Conservation (phyloP, 139 green algal species). For the Spirogloea muscicola region DNA sequence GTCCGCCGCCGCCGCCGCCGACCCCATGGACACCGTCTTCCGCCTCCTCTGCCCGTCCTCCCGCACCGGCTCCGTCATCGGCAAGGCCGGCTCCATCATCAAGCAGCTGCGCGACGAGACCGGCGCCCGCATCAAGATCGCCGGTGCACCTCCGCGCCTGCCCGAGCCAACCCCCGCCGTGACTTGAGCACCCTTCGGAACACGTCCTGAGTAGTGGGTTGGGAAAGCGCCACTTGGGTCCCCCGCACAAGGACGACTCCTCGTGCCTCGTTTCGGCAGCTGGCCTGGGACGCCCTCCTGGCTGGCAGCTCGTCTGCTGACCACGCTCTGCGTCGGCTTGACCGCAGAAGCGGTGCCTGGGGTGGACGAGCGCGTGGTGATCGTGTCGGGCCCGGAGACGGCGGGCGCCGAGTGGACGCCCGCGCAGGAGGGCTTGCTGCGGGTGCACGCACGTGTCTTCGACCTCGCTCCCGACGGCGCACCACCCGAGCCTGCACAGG, state of each 20-base stretch:
- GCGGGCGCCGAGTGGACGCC: background rate
- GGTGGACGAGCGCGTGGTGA: background rate
- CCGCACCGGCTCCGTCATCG: constrained; percentile 33
- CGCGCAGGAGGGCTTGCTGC: constrained; percentile 15
- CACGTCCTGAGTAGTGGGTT: no score
- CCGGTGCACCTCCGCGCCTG: background rate
- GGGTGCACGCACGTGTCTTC: background rate
- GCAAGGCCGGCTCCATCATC: constrained; percentile 28
- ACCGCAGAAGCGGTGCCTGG: constrained; percentile 6
- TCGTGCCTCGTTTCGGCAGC: no score
- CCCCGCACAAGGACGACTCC: no score
- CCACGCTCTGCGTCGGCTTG: no score
- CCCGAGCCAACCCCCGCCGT: constrained; percentile 37
- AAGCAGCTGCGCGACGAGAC: constrained; percentile 35
- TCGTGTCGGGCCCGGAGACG: constrained; percentile 3
- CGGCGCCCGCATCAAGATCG: constrained; percentile 29
- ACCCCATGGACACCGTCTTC: constrained; percentile 39
- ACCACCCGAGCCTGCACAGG: no score
- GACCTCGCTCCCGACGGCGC: no score
- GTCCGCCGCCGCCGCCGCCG: no score
- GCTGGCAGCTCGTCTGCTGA: no score
- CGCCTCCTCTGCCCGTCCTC: constrained; percentile 18
- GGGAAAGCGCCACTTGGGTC: no score
- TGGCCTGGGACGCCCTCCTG: no score
- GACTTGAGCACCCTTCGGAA: constrained; percentile 18